Percentiles rank a stretch among this genome's conserved stretches.
Conservation (phyloP, 345 rosid species). For the Rhodamnia rubescens region DNA sequence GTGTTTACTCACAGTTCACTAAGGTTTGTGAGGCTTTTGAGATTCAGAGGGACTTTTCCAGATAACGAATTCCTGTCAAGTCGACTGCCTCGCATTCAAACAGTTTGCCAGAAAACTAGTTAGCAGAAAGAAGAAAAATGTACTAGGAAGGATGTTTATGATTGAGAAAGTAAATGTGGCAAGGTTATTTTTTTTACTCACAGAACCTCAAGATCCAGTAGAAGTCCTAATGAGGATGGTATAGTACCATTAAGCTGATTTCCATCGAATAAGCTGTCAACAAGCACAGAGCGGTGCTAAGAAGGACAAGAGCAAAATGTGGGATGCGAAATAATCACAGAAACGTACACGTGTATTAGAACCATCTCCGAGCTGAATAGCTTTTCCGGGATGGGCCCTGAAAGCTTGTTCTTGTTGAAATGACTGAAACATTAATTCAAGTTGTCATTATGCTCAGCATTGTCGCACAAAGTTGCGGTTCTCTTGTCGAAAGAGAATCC, state of each 20-base stretch:
- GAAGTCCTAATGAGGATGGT: conserved; percentile 59
- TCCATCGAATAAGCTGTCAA: conserved; percentile 72
- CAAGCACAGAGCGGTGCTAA: not conserved
- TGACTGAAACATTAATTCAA: conserved; percentile 42
- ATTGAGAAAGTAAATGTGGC: not conserved
- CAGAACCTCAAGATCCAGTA: conserved; percentile 94
- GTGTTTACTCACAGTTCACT: conserved; percentile 57
- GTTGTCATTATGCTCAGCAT: not conserved
- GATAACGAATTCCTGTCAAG: conserved; percentile 73
- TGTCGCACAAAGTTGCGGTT: not conserved
- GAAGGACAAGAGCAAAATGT: not conserved
- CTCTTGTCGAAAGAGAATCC: not conserved
- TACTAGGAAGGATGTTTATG: not conserved
- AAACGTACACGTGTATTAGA: conserved; percentile 79
- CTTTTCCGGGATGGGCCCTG: conserved; percentile 63
- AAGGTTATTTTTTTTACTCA: conserved; percentile 34
- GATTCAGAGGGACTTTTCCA: conserved; percentile 57
- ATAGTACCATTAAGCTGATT: conserved; percentile 60
- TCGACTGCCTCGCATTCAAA: conserved; percentile 37
- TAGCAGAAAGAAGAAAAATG: not conserved
- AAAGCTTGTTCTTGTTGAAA: conserved; percentile 91
- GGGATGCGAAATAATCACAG: not conserved
- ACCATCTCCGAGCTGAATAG: conserved; percentile 74
- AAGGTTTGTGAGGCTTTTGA: conserved; percentile 65
- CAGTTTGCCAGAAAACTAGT: not conserved